Evolutionary conservation across 495 filamentous ascomycete genomes (phyloP), one percentile per base, ranked within the genome.

Genomic region (Aspergillus baeticus): DNA sequence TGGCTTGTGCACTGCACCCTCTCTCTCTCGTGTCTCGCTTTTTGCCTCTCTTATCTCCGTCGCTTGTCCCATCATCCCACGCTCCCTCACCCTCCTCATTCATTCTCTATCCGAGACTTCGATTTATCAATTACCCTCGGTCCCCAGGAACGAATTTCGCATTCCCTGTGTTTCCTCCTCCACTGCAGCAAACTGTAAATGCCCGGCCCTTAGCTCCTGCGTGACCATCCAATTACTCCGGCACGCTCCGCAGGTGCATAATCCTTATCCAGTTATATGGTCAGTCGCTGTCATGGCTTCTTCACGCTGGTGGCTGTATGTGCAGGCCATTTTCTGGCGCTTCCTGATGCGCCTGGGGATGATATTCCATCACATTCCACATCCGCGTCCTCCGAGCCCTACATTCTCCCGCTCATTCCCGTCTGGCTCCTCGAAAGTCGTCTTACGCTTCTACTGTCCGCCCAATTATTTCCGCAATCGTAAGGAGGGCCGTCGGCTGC

Each of bases 361-460:
- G 87, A 73, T 80, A 38, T 73, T 96, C 8, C 90, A 96, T 67
- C 82, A 78, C 33, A 70, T 90, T 42, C 81, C 88, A 0, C 70
- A 79, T 6, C 88, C 90, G 0, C 77, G 81, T 14, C 87, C 89
- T 0, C 87, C 87, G 1, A 69, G 66, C 33, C 88, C 89, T 6
- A 69, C 74, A 31, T 95, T 95, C 76, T 77, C 78, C 45, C 81
- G 81, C 33, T 71, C 75, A 26, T 81, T 96, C 41, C 72, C 81
- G 0, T 79, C 82, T 46, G 85, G 84, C n/a, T 50, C 84, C 76
- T 17, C 75, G 69, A 11, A 64, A 8, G 81, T 95, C 51, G 69
- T 71, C n/a, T 75, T 96, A 7, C 80, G 87, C n/a, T 92, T 96
- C 70, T 96, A 95, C 72, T 80, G 86, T 1, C 91, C 91, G 0